Evolutionary conservation across 2,329 filamentous ascomycete genomes (phyloP).

Genomic region (Epichloe festucae): DNA sequence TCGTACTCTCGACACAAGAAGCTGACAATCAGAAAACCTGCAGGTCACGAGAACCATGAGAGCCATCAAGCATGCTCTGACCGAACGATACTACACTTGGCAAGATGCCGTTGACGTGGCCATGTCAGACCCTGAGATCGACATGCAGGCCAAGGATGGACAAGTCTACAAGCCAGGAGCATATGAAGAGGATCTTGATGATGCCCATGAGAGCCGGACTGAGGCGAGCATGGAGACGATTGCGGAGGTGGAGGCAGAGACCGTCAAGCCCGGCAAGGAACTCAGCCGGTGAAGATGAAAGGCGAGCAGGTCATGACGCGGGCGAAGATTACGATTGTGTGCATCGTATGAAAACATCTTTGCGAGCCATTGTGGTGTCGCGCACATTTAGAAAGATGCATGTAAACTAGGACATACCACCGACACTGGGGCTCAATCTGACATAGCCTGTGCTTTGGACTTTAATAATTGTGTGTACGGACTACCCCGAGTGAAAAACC

Average conservation of each 20-base stretch:
- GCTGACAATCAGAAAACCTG: conserved; percentile 7
- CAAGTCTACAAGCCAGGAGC: conserved; percentile 35
- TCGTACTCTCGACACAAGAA: not conserved
- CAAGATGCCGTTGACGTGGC: conserved; percentile 59
- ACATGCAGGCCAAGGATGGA: conserved; percentile 36
- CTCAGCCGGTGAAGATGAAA: not conserved
- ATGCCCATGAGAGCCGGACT: conserved; percentile 14
- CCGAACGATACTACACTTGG: conserved; percentile 83
- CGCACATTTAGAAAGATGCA: conserved; percentile 1
- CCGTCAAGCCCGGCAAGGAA: conserved; percentile 8
- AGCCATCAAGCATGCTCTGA: conserved; percentile 71
- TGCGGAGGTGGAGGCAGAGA: conserved; percentile 10
- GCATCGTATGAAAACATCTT: not conserved
- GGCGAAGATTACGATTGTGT: not conserved
- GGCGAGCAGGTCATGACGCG: not conserved
- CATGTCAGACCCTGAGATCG: conserved; percentile 51
- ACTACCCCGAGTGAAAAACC: not conserved
- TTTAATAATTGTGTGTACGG: not conserved
- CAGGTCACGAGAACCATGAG: conserved; percentile 69
- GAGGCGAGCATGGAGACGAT: conserved; percentile 7
- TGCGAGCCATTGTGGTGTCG: not conserved
- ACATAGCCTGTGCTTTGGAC: not conserved
- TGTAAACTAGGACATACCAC: conserved; percentile 4
- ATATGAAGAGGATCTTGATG: conserved; percentile 22
- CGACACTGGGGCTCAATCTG: not conserved